Conservation (phyloP, 2,329 filamentous ascomycete genomes). For the Venturia pyrina region DNA sequence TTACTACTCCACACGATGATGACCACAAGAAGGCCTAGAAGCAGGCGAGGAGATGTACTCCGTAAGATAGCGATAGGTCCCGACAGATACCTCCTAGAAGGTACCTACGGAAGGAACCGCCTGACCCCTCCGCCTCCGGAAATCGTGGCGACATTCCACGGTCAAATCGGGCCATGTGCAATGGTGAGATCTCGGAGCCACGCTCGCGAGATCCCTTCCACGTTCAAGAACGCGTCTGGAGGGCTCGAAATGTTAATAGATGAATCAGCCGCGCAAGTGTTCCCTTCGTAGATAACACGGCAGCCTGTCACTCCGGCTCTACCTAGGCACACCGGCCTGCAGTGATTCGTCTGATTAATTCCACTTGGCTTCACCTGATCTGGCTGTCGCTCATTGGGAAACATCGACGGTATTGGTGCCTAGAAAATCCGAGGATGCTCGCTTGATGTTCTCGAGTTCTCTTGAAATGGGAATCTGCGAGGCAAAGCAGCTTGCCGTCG, state of each 20-base stretch:
- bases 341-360: neutral
- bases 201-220: neutral
- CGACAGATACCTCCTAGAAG: neutral
- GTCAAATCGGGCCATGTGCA: neutral
- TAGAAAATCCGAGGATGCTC: neutral
- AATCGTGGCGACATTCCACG: neutral
- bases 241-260: neutral
- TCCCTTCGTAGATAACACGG: neutral
- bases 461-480: neutral
- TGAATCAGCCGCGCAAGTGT: neutral
- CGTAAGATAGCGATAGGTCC: neutral
- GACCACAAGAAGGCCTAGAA: neutral
- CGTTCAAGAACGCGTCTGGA: neutral
- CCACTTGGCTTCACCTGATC: conserved; percentile 2
- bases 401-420: neutral
- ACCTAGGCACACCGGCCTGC: neutral
- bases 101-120: neutral
- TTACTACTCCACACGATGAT: neutral
- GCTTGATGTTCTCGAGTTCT: neutral
- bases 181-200: neutral
- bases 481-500: neutral
- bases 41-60: neutral
- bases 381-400: neutral
- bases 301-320: neutral
- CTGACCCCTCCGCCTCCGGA: neutral